Evolutionary conservation across 2,329 filamentous ascomycete species (phyloP), one percentile per base, ranked within the genome.

Genomic region (Cylindrodendrum hubeiense): DNA sequence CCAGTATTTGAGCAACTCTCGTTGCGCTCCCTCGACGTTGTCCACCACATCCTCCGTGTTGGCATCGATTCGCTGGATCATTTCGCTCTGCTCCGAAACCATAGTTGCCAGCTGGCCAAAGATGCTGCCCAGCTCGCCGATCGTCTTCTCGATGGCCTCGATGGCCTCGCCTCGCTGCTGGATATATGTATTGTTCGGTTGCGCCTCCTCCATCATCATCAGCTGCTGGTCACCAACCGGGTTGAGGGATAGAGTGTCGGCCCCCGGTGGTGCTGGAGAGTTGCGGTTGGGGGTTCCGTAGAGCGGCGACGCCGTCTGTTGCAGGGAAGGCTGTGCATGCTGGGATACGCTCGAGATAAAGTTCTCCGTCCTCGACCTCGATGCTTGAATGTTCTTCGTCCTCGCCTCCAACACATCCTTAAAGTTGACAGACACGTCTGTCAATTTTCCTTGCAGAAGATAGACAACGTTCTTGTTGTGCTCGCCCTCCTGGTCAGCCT

Each of bases 21-120:
- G 87, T 78, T 99, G 96, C 6, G 96, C 96, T 19, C 96, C 96
- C 76, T 97, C 90, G n/a, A 99, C 95, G 74, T 99, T 99, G 76
- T 98, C 95, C 59, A 99, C 95, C 6, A 99, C 94, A 74, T 98
- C 95, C 76, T 99, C 96, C 1, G 95, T 98, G 79, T 98, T 98
- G 70, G 95, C 95, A 75, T 98, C 95, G 76, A 98, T 98, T 53
- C 95, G 87, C 81, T 98, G 94, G 70, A 99, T 97, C 92, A 97
- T 97, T 81, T 98, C 96, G 67, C 93, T 94, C 82, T 99, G 96
- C 79, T 99, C 95, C 60, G 92, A 94, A 30, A 99, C 96, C 96
- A 99, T 98, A 71, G 93, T 91, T 37, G 96, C 95, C 53, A 99
- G 84, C 80, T 99, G 95, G 9, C 94, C 93, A 78, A 98, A 98